A percentile compares a stretch with the other conserved stretches of the same genome.
Conservation (phyloP, 1,284 basidiomycete genomes). For the Trichosporon sp. region DNA sequence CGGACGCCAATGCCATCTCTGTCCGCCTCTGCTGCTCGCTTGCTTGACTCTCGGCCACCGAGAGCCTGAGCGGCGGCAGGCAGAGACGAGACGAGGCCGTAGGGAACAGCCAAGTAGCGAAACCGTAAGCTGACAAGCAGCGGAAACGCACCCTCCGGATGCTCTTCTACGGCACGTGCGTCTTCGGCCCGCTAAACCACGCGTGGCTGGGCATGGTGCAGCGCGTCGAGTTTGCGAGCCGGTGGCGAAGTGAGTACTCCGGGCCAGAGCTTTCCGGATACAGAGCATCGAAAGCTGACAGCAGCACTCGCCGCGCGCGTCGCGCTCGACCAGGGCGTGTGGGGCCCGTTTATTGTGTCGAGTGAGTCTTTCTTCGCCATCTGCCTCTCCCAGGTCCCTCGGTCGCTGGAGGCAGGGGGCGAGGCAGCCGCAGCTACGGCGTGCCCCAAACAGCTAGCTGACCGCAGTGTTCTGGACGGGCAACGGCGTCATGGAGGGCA, state of each 20-base stretch:
- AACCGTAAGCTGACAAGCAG: neutral
- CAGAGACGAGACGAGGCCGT: neutral
- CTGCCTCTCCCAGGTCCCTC: neutral
- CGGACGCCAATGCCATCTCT: too few species aligned
- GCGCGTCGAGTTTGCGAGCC: constrained; percentile 10
- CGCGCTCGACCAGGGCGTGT: constrained; percentile 18
- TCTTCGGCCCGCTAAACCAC: constrained; percentile 23
- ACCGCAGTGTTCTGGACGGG: constrained; percentile 38
- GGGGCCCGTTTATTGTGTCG: constrained; percentile 22
- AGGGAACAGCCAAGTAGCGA: neutral
- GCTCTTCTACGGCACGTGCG: constrained; percentile 16
- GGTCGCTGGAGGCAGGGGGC: too few species aligned
- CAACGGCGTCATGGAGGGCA: constrained; percentile 45
- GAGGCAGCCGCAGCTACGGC: too few species aligned
- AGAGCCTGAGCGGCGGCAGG: neutral
- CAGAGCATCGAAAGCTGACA: neutral
- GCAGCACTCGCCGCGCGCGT: constrained; percentile 37
- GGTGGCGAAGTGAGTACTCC: constrained; percentile 15
- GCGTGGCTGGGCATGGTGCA: constrained; percentile 16
- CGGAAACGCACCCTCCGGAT: constrained; percentile 13
- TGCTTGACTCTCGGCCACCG: too few species aligned
- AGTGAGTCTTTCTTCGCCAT: constrained; percentile 7
- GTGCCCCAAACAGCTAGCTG: neutral
- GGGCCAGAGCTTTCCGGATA: too few species aligned
- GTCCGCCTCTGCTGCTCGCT: too few species aligned